Evolutionary conservation across 1,139 yeast species (phyloP).

Genomic region (Petasospora rhodanensis): DNA sequence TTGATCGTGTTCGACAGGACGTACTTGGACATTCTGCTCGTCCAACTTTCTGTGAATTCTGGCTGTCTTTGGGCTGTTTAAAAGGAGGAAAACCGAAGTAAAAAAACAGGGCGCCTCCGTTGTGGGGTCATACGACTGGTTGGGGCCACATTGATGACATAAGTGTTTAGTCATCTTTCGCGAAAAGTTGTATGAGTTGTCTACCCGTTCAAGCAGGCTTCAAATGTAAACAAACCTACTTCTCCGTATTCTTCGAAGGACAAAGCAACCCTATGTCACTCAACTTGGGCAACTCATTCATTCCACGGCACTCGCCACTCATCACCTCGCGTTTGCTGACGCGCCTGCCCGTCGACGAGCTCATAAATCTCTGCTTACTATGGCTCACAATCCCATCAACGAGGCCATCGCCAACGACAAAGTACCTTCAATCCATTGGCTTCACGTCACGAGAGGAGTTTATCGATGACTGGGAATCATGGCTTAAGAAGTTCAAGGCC

Average conservation of each 20-base stretch:
- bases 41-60: no score
- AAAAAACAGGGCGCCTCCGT: no score
- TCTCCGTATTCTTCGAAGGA: no score
- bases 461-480: slow-evolving; percentile 10
- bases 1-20: slow-evolving; percentile 16
- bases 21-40: slow-evolving; percentile 15
- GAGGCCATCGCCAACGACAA: slow-evolving; percentile 17
- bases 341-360: slow-evolving; percentile 19
- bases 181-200: no score
- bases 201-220: no score
- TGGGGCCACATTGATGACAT: no score
- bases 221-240: slow-evolving; percentile 1
- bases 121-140: no score
- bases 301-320: slow-evolving; percentile 15
- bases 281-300: slow-evolving; percentile 19
- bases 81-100: no score
- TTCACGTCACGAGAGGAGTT: slow-evolving; percentile 9
- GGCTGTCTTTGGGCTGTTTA: no score
- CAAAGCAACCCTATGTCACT: slow-evolving; percentile 6
- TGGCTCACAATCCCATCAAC: slow-evolving; percentile 25
- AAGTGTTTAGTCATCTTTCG: no score
- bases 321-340: slow-evolving; percentile 14
- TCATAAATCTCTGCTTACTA: slow-evolving; percentile 22
- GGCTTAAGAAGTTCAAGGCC: slow-evolving; percentile 11
- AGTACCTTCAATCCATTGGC: slow-evolving; percentile 12